phyloP scores from a whole-genome alignment of 768 basidiomycete species.

The Mycena albidolilacea region DNA sequence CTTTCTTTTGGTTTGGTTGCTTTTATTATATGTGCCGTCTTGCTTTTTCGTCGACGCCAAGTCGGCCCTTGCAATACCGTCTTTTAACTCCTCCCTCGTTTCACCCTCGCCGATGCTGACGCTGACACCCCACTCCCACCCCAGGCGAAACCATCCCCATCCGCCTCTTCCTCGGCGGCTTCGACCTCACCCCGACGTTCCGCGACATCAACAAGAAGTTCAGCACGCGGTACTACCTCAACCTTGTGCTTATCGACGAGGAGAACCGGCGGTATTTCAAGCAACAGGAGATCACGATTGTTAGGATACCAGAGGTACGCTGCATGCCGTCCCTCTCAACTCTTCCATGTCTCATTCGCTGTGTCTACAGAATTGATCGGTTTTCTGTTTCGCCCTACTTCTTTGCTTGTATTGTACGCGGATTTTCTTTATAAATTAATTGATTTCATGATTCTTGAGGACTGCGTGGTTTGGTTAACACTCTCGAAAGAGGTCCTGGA shows the following conservation, averaged over 20 bases:
- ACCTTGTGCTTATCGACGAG: slow-evolving; percentile 97
- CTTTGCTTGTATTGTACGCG: slow-evolving; percentile 32
- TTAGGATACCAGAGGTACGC: slow-evolving; percentile 89
- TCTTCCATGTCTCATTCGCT: neutral
- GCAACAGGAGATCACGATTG: slow-evolving; percentile 95
- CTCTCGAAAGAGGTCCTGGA: no score
- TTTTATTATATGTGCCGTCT: neutral
- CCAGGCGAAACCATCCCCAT: slow-evolving; percentile 98
- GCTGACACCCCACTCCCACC: neutral
- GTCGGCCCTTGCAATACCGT: neutral
- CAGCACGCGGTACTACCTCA: slow-evolving; percentile 96
- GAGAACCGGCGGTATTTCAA: slow-evolving; percentile 99
- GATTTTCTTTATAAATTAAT: slow-evolving; percentile 29
- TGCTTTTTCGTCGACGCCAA: neutral
- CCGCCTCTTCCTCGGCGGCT: slow-evolving; percentile 96
- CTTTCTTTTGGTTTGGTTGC: neutral
- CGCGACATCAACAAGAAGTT: slow-evolving; percentile 99
- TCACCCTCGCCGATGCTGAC: neutral
- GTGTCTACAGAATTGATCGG: slow-evolving; percentile 16
- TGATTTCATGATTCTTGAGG: no score
- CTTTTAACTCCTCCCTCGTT: neutral
- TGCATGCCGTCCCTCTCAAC: neutral
- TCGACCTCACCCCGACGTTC: slow-evolving; percentile 98
- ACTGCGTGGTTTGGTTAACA: no score
- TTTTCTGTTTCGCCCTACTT: neutral